phyloP scores from a whole-genome alignment of 1,284 basidiomycete species.

The Sanghuangporus sanghuang region DNA sequence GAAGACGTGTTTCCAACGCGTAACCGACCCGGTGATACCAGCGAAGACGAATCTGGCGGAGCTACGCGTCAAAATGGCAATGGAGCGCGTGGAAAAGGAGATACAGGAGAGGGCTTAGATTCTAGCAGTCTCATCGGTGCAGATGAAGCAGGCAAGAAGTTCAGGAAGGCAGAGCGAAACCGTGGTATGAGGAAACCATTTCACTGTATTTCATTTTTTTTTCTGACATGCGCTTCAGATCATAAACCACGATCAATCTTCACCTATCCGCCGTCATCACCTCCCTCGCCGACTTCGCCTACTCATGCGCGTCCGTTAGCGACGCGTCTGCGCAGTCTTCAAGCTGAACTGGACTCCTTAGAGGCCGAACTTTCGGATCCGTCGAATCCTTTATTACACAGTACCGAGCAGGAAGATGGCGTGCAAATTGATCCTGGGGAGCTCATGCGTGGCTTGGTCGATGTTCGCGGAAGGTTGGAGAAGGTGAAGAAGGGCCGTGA shows the following conservation, averaged over 20 bases:
- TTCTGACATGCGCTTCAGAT: constrained; percentile 5
- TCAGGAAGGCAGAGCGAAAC: constrained; percentile 62
- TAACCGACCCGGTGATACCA: constrained; percentile 51
- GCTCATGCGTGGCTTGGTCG: constrained; percentile 68
- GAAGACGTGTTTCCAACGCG: constrained; percentile 65
- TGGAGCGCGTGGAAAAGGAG: constrained; percentile 29
- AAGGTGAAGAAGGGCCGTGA: constrained; percentile 62
- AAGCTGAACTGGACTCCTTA: constrained; percentile 57
- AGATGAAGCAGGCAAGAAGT: constrained; percentile 61
- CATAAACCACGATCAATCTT: constrained; percentile 51
- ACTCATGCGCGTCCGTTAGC: constrained; percentile 47
- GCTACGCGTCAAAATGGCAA: constrained; percentile 32
- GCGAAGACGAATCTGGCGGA: constrained; percentile 53
- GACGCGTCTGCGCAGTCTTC: constrained; percentile 54
- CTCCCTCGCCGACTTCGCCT: constrained; percentile 29
- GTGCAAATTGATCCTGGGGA: constrained; percentile 67
- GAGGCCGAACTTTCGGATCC: constrained; percentile 69
- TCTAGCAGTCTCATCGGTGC: constrained; percentile 41
- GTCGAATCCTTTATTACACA: constrained; percentile 54
- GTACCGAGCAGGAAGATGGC: constrained; percentile 44
- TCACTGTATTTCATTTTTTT: constrained; percentile 1
- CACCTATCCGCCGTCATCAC: constrained; percentile 61
- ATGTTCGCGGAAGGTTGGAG: constrained; percentile 62
- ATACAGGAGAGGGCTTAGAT: constrained; percentile 46
- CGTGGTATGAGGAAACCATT: constrained; percentile 32